phyloP scores from a whole-genome alignment of 2,329 filamentous ascomycete genomes.

The Talaromyces sp. region DNA sequence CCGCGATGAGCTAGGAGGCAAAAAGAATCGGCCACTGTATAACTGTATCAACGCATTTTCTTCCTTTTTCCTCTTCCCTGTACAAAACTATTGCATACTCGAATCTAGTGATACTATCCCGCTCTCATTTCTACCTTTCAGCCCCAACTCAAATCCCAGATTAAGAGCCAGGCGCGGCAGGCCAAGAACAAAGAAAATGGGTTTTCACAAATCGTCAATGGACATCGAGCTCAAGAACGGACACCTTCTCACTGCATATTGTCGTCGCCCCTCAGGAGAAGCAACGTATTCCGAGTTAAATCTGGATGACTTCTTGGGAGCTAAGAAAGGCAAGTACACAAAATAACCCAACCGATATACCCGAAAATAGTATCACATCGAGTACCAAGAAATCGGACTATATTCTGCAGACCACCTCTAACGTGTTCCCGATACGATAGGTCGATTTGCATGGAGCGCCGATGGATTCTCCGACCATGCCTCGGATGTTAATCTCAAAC shows the following conservation, averaged over 20 bases:
- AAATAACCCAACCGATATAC: too few species aligned
- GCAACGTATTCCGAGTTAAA: conserved; percentile 25
- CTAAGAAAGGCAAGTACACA: conserved; percentile 19
- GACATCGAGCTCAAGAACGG: conserved; percentile 21
- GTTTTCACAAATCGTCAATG: conserved; percentile 25
- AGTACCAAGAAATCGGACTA: too few species aligned
- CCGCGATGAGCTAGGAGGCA: neutral
- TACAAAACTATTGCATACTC: too few species aligned
- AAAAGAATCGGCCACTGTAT: neutral
- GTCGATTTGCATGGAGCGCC: conserved; percentile 22
- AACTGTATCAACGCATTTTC: neutral
- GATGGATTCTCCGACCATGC: conserved; percentile 15
- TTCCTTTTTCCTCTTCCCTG: neutral
- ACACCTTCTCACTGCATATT: conserved; percentile 26
- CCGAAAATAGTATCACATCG: too few species aligned
- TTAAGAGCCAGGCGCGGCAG: too few species aligned
- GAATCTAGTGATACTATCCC: too few species aligned
- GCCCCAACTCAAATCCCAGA: too few species aligned
- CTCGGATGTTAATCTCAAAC: conserved; percentile 13
- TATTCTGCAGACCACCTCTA: neutral
- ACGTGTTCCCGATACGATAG: conserved; percentile 3
- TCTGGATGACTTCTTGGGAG: conserved; percentile 19
- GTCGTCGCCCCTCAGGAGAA: conserved; percentile 17
- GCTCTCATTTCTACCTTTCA: too few species aligned
- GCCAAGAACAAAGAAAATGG: conserved; percentile 11